Percentiles rank a stretch among this genome's conserved stretches.
phyloP scores from a whole-genome alignment of 805 yeast species.

The Pichia cephalocereana region DNA sequence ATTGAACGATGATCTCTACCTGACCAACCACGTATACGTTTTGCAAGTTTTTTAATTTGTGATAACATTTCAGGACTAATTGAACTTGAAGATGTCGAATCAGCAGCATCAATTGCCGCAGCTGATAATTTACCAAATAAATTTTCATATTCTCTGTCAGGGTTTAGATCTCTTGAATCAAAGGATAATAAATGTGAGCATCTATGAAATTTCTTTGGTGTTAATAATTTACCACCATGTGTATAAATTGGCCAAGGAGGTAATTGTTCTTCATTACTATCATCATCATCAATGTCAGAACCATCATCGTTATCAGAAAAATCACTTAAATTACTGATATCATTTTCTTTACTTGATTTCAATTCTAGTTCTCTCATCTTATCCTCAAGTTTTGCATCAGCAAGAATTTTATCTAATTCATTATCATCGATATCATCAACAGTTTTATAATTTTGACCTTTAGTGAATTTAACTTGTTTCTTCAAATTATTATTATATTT shows the following conservation, averaged over 20 bases:
- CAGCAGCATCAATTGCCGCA: slow-evolving; percentile 66
- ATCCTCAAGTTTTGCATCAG: slow-evolving; percentile 26
- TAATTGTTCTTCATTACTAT: slow-evolving; percentile 18
- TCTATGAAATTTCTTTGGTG: slow-evolving; percentile 33
- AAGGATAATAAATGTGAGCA: slow-evolving; percentile 35
- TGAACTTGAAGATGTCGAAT: slow-evolving; percentile 60
- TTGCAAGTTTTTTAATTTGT: slow-evolving; percentile 49
- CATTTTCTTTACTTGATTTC: background rate
- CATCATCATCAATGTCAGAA: slow-evolving; percentile 11
- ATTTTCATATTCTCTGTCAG: slow-evolving; percentile 63
- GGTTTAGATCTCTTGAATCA: slow-evolving; percentile 49
- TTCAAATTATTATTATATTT: background rate
- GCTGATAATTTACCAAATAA: slow-evolving; percentile 64
- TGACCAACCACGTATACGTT: slow-evolving; percentile 73
- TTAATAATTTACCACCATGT: slow-evolving; percentile 31
- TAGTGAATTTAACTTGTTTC: background rate
- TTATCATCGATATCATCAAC: slow-evolving; percentile 25
- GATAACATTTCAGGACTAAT: slow-evolving; percentile 59
- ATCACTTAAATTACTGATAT: too few relatives aligned
- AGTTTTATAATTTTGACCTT: slow-evolving; percentile 11
- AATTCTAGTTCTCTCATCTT: slow-evolving; percentile 5
- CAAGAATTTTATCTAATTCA: slow-evolving; percentile 48
- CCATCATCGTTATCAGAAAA: slow-evolving; percentile 21
- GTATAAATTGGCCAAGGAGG: slow-evolving; percentile 18
- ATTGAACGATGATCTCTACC: slow-evolving; percentile 65